Conservation (phyloP, 768 basidiomycete genomes). For the Roridomyces roridus region DNA sequence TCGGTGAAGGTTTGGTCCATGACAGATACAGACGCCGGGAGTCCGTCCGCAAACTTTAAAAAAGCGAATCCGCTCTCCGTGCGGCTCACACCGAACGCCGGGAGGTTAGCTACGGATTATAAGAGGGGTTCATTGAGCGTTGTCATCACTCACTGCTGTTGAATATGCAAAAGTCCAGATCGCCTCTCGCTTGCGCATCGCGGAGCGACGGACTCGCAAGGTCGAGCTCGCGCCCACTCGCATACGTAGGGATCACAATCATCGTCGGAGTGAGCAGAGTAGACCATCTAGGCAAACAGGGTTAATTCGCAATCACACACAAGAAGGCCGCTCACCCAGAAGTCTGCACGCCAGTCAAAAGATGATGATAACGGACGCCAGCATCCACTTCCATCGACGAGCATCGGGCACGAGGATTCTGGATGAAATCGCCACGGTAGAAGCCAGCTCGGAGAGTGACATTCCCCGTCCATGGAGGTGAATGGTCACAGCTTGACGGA, state of each 20-base stretch:
- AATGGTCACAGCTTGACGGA: neutral
- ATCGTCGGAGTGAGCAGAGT: neutral
- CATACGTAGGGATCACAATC: neutral
- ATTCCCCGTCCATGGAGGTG: neutral
- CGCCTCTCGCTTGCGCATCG: neutral
- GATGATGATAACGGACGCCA: neutral
- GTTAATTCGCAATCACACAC: neutral
- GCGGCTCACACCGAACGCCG: neutral
- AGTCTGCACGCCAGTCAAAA: neutral
- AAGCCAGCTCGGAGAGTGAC: neutral
- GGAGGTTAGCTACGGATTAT: neutral
- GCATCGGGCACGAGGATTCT: neutral
- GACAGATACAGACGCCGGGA: neutral
- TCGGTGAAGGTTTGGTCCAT: constrained; percentile 1
- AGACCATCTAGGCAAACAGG: neutral
- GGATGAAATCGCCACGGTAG: neutral
- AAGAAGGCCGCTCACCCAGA: constrained; percentile 8
- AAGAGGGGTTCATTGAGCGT: too few species aligned
- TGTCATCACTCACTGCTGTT: neutral
- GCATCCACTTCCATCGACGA: neutral
- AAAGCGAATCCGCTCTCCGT: constrained; percentile 1
- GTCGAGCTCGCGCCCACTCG: neutral
- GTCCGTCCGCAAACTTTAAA: neutral
- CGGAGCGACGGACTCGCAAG: neutral
- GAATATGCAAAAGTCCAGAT: neutral